A percentile compares a stretch with the other conserved stretches of the same genome.
Evolutionary conservation across 371 early-diverging fungal genomes (phyloP).

Genomic region (Rhizopus arrhizus): DNA sequence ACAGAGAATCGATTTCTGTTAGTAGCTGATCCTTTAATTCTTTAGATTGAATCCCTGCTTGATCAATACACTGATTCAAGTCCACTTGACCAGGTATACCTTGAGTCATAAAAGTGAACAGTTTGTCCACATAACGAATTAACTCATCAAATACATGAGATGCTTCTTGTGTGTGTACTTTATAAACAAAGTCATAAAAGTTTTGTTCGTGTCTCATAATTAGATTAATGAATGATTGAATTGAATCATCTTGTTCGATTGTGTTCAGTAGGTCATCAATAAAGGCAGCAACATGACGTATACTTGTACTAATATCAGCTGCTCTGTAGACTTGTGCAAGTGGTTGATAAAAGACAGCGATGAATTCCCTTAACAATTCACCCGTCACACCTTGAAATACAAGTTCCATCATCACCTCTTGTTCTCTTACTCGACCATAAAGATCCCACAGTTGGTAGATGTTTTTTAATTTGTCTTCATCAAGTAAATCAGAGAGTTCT

Average conservation of each 20-base stretch:
- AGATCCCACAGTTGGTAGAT: constrained; percentile 53
- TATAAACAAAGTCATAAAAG: constrained; percentile 65
- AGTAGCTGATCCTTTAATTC: constrained; percentile 16
- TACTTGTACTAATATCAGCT: constrained; percentile 65
- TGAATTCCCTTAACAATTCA: constrained; percentile 62
- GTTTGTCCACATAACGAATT: constrained; percentile 40
- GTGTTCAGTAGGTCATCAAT: constrained; percentile 60
- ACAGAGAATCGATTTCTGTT: constrained; percentile 41
- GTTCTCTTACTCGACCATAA: constrained; percentile 56
- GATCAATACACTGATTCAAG: constrained; percentile 18
- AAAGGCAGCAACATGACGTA: constrained; percentile 59
- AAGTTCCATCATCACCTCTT: constrained; percentile 57
- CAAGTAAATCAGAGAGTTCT: constrained; percentile 3
- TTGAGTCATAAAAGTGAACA: constrained; percentile 34
- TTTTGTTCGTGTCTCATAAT: constrained; percentile 58
- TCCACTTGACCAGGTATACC: constrained; percentile 40
- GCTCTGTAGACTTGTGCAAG: constrained; percentile 68
- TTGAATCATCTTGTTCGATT: constrained; percentile 39
- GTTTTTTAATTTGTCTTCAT: constrained; percentile 24
- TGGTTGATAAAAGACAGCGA: constrained; percentile 68
- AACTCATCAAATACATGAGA: constrained; percentile 50
- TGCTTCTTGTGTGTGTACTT: constrained; percentile 59
- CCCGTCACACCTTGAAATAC: constrained; percentile 68
- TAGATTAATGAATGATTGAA: constrained; percentile 47
- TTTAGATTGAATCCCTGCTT: constrained; percentile 19